These are phyloP conservation scores for Phlebiopsis flavidoalba DNA, from an alignment of 768 basidiomycete species.

Conservation along the genomic window DNA sequence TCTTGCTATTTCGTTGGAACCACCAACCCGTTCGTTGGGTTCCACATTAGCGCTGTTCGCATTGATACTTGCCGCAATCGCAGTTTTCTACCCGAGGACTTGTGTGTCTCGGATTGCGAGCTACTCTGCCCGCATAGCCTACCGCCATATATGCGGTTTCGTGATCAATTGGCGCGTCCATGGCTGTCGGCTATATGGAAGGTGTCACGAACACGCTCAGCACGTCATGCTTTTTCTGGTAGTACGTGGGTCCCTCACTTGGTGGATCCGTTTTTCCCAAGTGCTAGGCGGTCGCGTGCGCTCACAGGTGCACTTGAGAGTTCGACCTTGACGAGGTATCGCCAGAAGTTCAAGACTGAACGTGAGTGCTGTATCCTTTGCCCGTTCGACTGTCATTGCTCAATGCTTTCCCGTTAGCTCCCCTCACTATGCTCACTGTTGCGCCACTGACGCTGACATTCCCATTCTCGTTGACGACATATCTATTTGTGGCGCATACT, in stretches of 20 bases:
- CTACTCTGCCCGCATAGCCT: conserved; percentile 53
- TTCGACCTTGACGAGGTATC: conserved; percentile 32
- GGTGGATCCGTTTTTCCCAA: conserved; percentile 47
- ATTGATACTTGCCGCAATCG: conserved; percentile 68
- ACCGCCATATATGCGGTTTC: conserved; percentile 39
- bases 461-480: conserved; percentile 77
- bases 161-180: conserved; percentile 29
- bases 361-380: conserved; percentile 35
- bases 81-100: conserved; percentile 54
- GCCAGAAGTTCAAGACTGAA: conserved; percentile 49
- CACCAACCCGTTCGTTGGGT: conserved; percentile 77
- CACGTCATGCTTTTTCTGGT: conserved; percentile 52
- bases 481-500: conserved; percentile 86
- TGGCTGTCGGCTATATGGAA: conserved; percentile 41
- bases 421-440: conserved; percentile 69
- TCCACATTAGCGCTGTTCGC: conserved; percentile 73
- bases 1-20: conserved; percentile 72
- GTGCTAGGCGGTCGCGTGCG: conserved; percentile 50
- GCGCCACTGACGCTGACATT: conserved; percentile 77
- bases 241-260: conserved; percentile 51
- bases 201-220: conserved; percentile 47
- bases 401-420: conserved; percentile 31
- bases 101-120: conserved; percentile 44
- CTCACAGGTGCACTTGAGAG: conserved; percentile 54
- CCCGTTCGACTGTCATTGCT: background rate